Evolutionary conservation across 2,329 filamentous ascomycete genomes (phyloP).

Genomic region (Penicillium sp.): DNA sequence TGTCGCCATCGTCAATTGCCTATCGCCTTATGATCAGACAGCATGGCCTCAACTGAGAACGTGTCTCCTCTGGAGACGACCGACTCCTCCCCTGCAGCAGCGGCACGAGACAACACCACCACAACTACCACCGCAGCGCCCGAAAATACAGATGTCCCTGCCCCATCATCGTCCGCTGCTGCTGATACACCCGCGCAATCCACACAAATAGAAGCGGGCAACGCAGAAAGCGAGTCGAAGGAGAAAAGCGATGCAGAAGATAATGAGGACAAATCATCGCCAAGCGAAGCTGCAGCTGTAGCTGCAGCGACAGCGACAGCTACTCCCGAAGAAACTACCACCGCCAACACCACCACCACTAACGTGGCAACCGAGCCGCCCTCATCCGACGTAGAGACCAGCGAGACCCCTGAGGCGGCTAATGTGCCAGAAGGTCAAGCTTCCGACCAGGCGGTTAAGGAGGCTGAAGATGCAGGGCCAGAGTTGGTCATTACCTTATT

Average conservation of each 20-base stretch:
- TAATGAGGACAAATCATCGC: neutral
- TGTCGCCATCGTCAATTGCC: neutral
- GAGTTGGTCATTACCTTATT: slow-evolving; percentile 67
- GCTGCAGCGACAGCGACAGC: neutral
- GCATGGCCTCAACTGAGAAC: slow-evolving; percentile 8
- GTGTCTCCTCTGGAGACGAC: slow-evolving; percentile 3
- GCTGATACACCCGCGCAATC: neutral
- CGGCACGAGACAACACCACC: neutral
- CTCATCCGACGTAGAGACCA: neutral
- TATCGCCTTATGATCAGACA: neutral
- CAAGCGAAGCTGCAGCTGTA: neutral
- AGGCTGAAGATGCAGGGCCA: slow-evolving; percentile 35
- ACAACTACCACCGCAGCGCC: neutral
- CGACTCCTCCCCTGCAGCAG: neutral
- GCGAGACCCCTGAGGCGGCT: neutral
- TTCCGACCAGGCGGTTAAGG: slow-evolving; percentile 15
- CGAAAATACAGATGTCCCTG: neutral
- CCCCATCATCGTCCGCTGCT: neutral
- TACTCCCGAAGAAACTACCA: neutral
- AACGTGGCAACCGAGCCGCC: neutral
- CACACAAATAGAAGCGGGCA: neutral
- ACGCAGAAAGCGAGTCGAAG: neutral
- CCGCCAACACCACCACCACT: neutral
- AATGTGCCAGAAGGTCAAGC: slow-evolving; percentile 1
- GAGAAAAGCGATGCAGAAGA: neutral